phyloP scores from a whole-genome alignment of 148 eudicot genomes.

The Nyssa sinensis region DNA sequence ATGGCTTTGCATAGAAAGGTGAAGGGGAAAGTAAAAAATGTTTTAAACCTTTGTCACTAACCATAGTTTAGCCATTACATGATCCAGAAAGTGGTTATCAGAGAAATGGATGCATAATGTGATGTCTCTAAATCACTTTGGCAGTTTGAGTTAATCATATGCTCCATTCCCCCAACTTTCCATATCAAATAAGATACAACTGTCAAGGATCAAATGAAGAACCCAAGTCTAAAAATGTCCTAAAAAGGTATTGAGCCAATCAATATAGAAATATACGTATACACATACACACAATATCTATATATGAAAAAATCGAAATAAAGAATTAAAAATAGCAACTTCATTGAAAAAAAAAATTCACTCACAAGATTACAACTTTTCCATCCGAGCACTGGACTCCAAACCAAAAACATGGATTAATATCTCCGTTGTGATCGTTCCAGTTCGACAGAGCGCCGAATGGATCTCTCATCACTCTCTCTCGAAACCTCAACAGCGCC shows the following conservation, averaged over 20 bases:
- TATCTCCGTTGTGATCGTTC: constrained; percentile 23
- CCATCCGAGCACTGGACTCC: constrained; percentile 59
- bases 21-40: no score
- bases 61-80: background rate
- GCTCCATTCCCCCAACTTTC: no score
- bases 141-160: background rate
- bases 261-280: background rate
- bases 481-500: constrained; percentile 58
- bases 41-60: no score
- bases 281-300: background rate
- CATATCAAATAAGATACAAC: background rate
- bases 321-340: background rate
- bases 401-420: constrained; percentile 64
- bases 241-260: background rate
- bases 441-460: constrained; percentile 56
- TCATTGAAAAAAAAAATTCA: background rate
- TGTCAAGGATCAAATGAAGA: background rate
- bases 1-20: no score
- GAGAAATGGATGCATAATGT: background rate
- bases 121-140: background rate
- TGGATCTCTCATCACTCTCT: constrained; percentile 59
- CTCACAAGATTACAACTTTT: constrained; percentile 56
- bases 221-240: background rate
- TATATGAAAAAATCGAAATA: background rate
- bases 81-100: background rate